These are phyloP conservation scores for Eucalyptus regnans DNA, from an alignment of 345 rosid species.

Conservation along the genomic window DNA sequence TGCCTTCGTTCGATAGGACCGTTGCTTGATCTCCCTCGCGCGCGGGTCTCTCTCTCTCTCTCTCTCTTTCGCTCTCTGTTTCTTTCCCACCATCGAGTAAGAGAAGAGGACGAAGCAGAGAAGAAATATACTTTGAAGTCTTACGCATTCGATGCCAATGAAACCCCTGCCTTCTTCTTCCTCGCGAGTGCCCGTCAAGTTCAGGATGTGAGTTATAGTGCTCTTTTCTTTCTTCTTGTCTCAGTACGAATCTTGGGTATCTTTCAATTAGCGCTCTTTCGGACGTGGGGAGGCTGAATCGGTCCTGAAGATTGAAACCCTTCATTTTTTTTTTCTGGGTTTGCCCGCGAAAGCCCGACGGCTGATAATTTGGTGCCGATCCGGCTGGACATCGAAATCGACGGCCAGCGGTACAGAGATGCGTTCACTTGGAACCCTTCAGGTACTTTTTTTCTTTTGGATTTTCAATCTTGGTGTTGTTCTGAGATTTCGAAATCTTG, in stretches of 20 bases:
- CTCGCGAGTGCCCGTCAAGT: slow-evolving; percentile 52
- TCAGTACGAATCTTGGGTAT: background rate
- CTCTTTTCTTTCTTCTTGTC: background rate
- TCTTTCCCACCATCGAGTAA: background rate
- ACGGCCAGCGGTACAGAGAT: slow-evolving; percentile 80
- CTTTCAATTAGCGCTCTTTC: background rate
- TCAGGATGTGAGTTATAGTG: slow-evolving; percentile 52
- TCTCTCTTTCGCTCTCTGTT: background rate
- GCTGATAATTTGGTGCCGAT: slow-evolving; percentile 84
- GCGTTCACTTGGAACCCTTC: slow-evolving; percentile 97
- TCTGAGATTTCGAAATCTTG: background rate
- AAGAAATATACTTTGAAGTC: background rate
- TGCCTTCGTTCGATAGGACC: background rate
- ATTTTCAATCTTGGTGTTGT: background rate
- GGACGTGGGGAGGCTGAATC: background rate
- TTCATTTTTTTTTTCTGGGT: background rate
- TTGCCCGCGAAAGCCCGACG: slow-evolving; percentile 42
- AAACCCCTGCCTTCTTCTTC: slow-evolving; percentile 30
- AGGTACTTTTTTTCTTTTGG: slow-evolving; percentile 15
- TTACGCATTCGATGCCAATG: slow-evolving; percentile 21
- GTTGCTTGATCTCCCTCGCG: background rate
- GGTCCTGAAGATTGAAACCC: background rate
- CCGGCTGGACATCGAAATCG: slow-evolving; percentile 80
- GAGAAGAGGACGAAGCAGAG: background rate
- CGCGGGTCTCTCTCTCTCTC: background rate